Percentiles rank a stretch among this genome's conserved stretches.
phyloP scores from a whole-genome alignment of 495 filamentous ascomycete genomes.

The Annulohypoxylon stygium region DNA sequence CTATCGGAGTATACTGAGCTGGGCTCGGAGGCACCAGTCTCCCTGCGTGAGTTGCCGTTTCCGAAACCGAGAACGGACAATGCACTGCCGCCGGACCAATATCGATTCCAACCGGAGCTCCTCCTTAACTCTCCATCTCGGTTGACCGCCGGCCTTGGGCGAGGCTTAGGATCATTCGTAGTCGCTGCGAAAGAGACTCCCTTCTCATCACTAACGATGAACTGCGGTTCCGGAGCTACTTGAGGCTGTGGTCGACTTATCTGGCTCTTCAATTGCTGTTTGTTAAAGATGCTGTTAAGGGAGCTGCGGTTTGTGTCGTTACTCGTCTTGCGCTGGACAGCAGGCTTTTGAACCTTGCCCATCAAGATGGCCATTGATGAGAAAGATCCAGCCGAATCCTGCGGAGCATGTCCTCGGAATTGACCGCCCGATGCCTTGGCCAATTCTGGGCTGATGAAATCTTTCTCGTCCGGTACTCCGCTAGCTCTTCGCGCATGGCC shows the following conservation, averaged over 20 bases:
- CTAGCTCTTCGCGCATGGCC: constrained; percentile 64
- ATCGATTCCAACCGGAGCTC: constrained; percentile 72
- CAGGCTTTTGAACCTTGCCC: constrained; percentile 61
- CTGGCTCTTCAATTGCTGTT: constrained; percentile 66
- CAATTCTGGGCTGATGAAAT: constrained; percentile 67
- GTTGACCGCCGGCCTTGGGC: constrained; percentile 47
- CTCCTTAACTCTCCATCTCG: constrained; percentile 56
- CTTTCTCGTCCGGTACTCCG: constrained; percentile 67
- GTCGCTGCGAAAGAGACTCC: constrained; percentile 57
- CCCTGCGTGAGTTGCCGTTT: constrained; percentile 56
- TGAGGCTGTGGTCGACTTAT: constrained; percentile 68
- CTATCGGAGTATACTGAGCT: constrained; percentile 68
- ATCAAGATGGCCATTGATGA: constrained; percentile 70
- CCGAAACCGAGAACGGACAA: constrained; percentile 66
- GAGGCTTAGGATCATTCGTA: constrained; percentile 54
- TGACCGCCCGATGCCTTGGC: constrained; percentile 59
- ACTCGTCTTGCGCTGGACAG: constrained; percentile 60
- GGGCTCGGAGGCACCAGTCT: constrained; percentile 58
- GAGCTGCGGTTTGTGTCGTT: constrained; percentile 59
- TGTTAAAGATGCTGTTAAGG: constrained; percentile 61
- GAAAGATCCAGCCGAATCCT: constrained; percentile 63
- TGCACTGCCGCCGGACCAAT: constrained; percentile 70
- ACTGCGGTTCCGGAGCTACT: constrained; percentile 41
- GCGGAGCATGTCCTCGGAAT: constrained; percentile 61
- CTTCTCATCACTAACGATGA: constrained; percentile 54